Percentiles rank a stretch among this genome's conserved stretches.
Conservation (phyloP, 164 flowering plant genomes). For the Kalanchoe fedtschenkoi region DNA sequence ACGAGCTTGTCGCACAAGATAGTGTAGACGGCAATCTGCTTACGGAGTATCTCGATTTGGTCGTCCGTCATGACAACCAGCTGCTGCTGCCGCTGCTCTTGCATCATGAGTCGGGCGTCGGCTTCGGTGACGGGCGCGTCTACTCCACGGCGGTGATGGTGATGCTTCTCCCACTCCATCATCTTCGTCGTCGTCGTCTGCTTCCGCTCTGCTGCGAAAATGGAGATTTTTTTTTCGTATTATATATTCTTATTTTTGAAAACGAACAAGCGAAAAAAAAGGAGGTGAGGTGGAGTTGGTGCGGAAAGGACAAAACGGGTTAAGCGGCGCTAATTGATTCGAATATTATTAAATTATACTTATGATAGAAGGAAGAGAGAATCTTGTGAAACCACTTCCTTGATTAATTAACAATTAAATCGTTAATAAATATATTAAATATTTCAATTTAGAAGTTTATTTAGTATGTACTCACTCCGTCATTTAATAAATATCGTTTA, state of each 20-base stretch:
- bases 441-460: too few species aligned
- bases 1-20: slow-evolving; percentile 74
- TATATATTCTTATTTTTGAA: background rate
- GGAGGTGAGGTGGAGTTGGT: slow-evolving; percentile 2
- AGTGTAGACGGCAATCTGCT: slow-evolving; percentile 70
- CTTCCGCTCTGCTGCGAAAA: background rate
- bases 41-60: slow-evolving; percentile 60
- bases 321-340: too few species aligned
- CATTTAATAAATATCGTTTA: too few species aligned
- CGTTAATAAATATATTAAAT: too few species aligned
- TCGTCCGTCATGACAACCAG: slow-evolving; percentile 78
- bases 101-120: background rate
- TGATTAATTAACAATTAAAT: too few species aligned
- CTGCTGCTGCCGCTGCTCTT: background rate
- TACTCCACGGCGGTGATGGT: background rate
- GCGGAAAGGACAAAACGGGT: background rate
- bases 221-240: background rate
- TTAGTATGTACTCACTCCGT: too few species aligned
- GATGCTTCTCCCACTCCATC: background rate
- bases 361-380: too few species aligned
- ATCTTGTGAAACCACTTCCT: too few species aligned
- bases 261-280: background rate
- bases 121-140: background rate
- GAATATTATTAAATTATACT: too few species aligned
- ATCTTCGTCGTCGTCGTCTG: background rate